Conservation (phyloP, 345 rosid genomes). For the Orychophragmus violaceus region DNA sequence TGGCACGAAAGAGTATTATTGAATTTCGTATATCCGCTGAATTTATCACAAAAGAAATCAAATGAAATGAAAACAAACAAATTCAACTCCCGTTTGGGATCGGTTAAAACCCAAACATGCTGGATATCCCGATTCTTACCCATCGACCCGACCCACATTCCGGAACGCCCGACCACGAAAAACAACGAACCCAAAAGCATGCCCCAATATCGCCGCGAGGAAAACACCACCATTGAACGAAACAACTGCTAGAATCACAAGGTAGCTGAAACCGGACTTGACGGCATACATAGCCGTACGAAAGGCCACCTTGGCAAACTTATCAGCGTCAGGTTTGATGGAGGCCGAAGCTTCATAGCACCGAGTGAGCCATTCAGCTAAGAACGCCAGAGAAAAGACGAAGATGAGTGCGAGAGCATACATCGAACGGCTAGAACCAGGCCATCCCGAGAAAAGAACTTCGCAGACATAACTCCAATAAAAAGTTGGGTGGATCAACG, state of each 20-base stretch:
- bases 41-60: neutral
- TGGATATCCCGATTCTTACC: neutral
- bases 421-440: constrained; percentile 54
- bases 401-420: constrained; percentile 58
- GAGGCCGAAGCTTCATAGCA: constrained; percentile 30
- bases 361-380: constrained; percentile 50
- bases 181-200: constrained; percentile 59
- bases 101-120: neutral
- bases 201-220: constrained; percentile 60
- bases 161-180: constrained; percentile 50
- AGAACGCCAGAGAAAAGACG: constrained; percentile 51
- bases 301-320: constrained; percentile 46
- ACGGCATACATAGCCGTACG: constrained; percentile 46
- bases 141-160: constrained; percentile 27
- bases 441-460: constrained; percentile 76
- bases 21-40: neutral
- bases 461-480: constrained; percentile 61
- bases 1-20: neutral
- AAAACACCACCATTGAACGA: constrained; percentile 79
- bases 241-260: constrained; percentile 78
- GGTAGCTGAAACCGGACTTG: constrained; percentile 50
- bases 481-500: constrained; percentile 41
- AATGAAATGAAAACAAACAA: neutral
- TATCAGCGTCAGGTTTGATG: constrained; percentile 45
- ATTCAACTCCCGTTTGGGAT: neutral